Percentiles rank a stretch among this genome's conserved stretches.
Evolutionary conservation across 2,329 filamentous ascomycete species (phyloP).

Genomic region (Epichloe typhina): DNA sequence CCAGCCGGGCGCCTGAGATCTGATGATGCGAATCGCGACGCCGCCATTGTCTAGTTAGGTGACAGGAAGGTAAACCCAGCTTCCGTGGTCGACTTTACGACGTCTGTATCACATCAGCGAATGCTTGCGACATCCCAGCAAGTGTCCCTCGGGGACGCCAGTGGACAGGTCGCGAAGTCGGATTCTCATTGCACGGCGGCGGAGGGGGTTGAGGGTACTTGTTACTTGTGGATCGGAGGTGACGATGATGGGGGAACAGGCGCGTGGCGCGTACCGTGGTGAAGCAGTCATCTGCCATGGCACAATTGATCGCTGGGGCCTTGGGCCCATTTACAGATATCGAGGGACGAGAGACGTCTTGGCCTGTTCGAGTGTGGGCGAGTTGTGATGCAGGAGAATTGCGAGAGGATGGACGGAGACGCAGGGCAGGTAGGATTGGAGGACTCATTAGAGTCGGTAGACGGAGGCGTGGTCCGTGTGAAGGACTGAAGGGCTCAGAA

Average conservation of each 20-base stretch:
- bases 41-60: slow-evolving; percentile 28
- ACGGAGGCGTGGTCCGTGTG: neutral
- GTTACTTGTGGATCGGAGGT: neutral
- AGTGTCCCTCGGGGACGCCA: neutral
- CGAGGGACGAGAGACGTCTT: neutral
- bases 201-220: neutral
- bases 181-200: neutral
- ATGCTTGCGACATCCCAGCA: slow-evolving; percentile 2
- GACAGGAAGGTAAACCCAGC: slow-evolving; percentile 16
- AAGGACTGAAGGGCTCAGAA: no score
- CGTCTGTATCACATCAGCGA: slow-evolving; percentile 18
- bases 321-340: slow-evolving; percentile 28
- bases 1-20: slow-evolving; percentile 40
- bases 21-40: slow-evolving; percentile 30
- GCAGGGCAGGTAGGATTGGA: neutral
- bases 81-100: slow-evolving; percentile 28
- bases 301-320: slow-evolving; percentile 28
- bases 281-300: slow-evolving; percentile 34
- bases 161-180: neutral
- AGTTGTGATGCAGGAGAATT: neutral
- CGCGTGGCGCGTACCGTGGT: slow-evolving; percentile 26
- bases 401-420: neutral
- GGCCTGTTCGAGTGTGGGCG: neutral
- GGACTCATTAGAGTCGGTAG: slow-evolving; percentile 3
- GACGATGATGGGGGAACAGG: neutral